Conservation (phyloP, 768 basidiomycete genomes). For the Rhodotorula kratochvilovae region DNA sequence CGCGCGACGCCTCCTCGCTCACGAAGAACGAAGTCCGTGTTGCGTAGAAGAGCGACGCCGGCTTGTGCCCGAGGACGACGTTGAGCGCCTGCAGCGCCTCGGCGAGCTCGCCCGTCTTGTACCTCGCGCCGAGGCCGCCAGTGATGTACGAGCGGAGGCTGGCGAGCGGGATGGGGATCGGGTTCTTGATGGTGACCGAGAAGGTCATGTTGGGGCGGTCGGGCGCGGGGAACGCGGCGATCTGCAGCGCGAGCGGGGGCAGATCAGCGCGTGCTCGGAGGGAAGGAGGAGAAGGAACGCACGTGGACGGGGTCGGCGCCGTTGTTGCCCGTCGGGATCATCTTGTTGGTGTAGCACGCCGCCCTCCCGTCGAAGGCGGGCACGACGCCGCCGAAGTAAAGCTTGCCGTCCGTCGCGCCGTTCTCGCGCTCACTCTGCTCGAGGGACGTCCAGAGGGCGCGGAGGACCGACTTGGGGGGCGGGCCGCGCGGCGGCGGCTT, state of each 20-base stretch:
- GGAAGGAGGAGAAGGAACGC: background rate
- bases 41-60: background rate
- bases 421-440: background rate
- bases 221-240: background rate
- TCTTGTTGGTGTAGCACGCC: constrained; percentile 1
- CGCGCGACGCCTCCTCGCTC: background rate
- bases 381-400: background rate
- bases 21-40: background rate
- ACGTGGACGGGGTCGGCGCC: background rate
- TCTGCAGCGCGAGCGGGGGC: background rate
- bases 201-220: constrained; percentile 1
- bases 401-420: too few relatives aligned
- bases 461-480: constrained; percentile 2
- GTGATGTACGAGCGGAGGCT: background rate
- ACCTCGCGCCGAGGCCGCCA: background rate
- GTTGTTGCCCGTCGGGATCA: background rate
- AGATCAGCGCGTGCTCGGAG: background rate
- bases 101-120: background rate
- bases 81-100: constrained; percentile 5
- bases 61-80: background rate
- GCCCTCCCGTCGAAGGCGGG: constrained; percentile 7
- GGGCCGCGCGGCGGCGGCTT: background rate
- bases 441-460: background rate
- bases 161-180: background rate
- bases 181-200: background rate